A percentile compares a stretch with the other conserved stretches of the same genome.
Conservation (phyloP, 202 grass and related monocot genomes). For the Zoysia matrella region DNA sequence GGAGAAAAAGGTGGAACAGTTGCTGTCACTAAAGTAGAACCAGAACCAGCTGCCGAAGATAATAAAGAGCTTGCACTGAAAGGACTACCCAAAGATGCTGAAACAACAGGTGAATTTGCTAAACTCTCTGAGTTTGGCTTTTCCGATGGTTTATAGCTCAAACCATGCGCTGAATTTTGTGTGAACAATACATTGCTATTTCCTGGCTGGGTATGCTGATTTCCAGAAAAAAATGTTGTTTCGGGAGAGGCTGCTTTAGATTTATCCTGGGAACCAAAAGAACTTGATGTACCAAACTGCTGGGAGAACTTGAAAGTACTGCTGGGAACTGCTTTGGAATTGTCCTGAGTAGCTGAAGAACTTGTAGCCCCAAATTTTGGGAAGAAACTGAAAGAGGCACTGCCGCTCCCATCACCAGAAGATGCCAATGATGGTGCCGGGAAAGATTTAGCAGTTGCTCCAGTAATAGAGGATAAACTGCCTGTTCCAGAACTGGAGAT, state of each 20-base stretch:
- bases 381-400: constrained; percentile 29
- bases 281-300: constrained; percentile 28
- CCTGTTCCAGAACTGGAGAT: constrained; percentile 27
- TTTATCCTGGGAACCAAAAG: not conserved
- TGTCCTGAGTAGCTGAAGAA: constrained; percentile 37
- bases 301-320: constrained; percentile 35
- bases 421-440: constrained; percentile 14
- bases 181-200: constrained; percentile 19
- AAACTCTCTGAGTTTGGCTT: constrained; percentile 24
- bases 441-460: constrained; percentile 33
- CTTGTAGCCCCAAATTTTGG: constrained; percentile 31
- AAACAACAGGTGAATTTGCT: constrained; percentile 29
- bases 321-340: constrained; percentile 34
- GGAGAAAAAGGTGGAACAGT: constrained; percentile 22
- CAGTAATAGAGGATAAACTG: constrained; percentile 23
- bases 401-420: constrained; percentile 21
- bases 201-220: constrained; percentile 30
- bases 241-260: constrained; percentile 24
- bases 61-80: constrained; percentile 17
- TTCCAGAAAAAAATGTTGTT: constrained; percentile 27
- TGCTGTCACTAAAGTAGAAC: constrained; percentile 17
- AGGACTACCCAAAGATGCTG: constrained; percentile 28
- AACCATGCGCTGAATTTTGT: constrained; percentile 42
- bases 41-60: constrained; percentile 22
- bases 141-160: constrained; percentile 16